These are phyloP conservation scores for Fraxinus quadrangulata DNA, from an alignment of 257 asterid species.

Conservation along the genomic window DNA sequence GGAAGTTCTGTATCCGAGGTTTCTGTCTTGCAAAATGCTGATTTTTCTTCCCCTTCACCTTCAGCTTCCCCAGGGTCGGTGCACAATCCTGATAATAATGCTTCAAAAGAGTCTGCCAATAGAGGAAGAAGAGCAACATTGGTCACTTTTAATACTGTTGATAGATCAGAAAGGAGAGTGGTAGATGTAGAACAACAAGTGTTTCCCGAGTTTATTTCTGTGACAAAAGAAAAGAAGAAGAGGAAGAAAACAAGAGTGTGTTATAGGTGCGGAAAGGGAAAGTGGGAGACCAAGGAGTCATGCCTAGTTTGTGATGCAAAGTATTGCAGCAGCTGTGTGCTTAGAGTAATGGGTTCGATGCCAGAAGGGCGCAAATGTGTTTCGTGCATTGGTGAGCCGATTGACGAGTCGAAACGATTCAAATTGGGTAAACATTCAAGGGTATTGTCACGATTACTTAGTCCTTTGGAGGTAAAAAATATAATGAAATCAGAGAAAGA, in stretches of 20 bases:
- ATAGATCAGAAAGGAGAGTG: constrained; percentile 56
- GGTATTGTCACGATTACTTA: constrained; percentile 64
- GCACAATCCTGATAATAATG: constrained; percentile 35
- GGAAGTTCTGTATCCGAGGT: constrained; percentile 75
- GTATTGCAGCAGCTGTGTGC: constrained; percentile 87
- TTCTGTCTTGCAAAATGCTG: constrained; percentile 68
- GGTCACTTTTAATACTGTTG: constrained; percentile 65
- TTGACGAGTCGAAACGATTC: constrained; percentile 69
- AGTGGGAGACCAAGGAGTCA: constrained; percentile 85
- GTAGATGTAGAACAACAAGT: constrained; percentile 58
- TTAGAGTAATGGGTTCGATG: constrained; percentile 98
- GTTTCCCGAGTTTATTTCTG: constrained; percentile 57
- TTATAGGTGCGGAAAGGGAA: constrained; percentile 81
- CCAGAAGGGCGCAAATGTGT: constrained; percentile 97
- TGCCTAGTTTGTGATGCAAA: constrained; percentile 85
- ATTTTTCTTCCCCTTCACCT: constrained; percentile 62
- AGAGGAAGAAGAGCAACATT: constrained; percentile 62
- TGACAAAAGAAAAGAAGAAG: constrained; percentile 65
- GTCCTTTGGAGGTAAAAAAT: constrained; percentile 89
- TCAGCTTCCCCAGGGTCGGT: constrained; percentile 68
- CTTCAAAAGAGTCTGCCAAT: constrained; percentile 28
- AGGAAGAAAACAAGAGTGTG: constrained; percentile 70
- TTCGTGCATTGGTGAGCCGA: constrained; percentile 80
- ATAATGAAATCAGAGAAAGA: constrained; percentile 87
- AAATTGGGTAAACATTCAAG: constrained; percentile 80